Evolutionary conservation across 2,329 filamentous ascomycete species (phyloP).

Genomic region (Hymenoscyphus linearis): DNA sequence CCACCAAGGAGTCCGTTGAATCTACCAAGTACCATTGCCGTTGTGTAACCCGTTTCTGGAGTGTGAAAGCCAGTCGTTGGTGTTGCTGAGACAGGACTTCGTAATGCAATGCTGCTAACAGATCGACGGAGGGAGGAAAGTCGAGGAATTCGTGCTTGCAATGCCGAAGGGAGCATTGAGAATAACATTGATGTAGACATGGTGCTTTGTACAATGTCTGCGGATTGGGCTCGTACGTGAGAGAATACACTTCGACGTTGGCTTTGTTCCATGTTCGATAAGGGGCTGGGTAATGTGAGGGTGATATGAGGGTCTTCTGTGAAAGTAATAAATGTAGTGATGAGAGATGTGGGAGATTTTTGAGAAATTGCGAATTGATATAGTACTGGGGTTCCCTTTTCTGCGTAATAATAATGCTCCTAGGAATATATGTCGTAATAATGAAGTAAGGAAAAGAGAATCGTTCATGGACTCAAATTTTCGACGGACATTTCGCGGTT

Average conservation of each 20-base stretch:
- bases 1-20: constrained; percentile 5
- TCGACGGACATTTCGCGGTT: background rate
- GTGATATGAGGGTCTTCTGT: background rate
- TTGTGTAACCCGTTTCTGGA: constrained; percentile 22
- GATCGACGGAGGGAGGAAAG: constrained; percentile 45
- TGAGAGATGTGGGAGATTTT: background rate
- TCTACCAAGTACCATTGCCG: constrained; percentile 22
- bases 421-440: background rate
- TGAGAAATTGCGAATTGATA: background rate
- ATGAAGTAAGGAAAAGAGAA: background rate
- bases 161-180: constrained; percentile 46
- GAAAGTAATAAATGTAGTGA: background rate
- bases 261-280: constrained; percentile 4
- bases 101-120: constrained; percentile 29
- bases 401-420: background rate
- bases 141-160: constrained; percentile 46
- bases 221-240: constrained; percentile 2
- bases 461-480: background rate
- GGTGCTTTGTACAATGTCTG: constrained; percentile 10
- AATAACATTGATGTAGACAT: constrained; percentile 43
- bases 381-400: background rate
- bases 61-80: constrained; percentile 27
- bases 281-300: background rate
- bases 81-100: constrained; percentile 24
- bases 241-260: background rate